Evolutionary conservation across 441 rosid species (phyloP), one percentile per base, ranked within the genome.

Genomic region (Biscutella auriculata): DNA sequence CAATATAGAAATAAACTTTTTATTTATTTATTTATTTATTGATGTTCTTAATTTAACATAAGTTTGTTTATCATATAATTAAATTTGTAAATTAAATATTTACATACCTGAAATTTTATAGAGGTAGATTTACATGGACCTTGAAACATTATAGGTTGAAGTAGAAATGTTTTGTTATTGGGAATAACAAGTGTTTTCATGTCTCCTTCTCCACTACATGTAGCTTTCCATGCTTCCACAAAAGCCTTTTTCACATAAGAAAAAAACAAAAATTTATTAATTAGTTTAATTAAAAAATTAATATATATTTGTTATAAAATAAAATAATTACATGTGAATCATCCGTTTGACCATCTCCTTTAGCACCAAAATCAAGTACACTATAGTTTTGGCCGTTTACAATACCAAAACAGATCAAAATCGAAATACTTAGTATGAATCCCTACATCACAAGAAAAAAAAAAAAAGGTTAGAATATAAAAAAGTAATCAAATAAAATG

Each of bases 101-200:
- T 13, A 48, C 15, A 1, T 57, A 66, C 71, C 61, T 66, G 71
- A 23, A 66, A 5, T 37, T 39, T 45, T 12, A 46, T 36, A 37
- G 42, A 36, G 10, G 1, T 60, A 36, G 66, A 21, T 32, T n/a
- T 53, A 39, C 71, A 66, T 21, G 66, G 71, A 6, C 71, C 71
- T 36, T 36, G 14, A 26, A 66, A 53, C n/a, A 14, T 9, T 4
- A 46, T 23, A 17, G 65, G 65, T 23, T 60, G 61, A 21, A 60
- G 44, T 53, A 67, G 45, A 53, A 44, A 66, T 47, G 61, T 66
- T 14, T 53, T 67, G 42, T 12, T 16, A 2, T 43, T 6, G 1
- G 71, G 71, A 44, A 60, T 29, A 21, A 45, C 4, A 34, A 67
- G 50, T 60, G 35, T 60, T 53, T 9, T 45, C 9, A 45, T 14